Conservation (phyloP, 768 basidiomycete genomes). For the Tephrocybe sp. region DNA sequence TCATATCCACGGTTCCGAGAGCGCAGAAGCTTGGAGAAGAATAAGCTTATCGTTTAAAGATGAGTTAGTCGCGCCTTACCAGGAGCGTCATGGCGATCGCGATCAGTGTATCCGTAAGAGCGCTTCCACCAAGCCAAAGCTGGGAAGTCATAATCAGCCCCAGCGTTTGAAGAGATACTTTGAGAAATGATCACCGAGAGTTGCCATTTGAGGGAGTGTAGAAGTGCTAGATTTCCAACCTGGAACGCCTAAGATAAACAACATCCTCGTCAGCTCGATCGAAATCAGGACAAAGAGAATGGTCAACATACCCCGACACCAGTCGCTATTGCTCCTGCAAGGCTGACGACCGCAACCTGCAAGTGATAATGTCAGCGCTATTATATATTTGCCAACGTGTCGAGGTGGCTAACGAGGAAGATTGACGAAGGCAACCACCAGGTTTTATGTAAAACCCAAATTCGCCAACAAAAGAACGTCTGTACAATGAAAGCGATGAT, state of each 20-base stretch:
- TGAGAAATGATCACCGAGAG: slow-evolving; percentile 3
- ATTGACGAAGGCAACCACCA: slow-evolving; percentile 6
- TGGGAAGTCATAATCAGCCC: not conserved
- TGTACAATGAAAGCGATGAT: slow-evolving; percentile 12
- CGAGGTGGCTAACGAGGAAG: not conserved
- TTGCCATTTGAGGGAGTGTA: slow-evolving; percentile 11
- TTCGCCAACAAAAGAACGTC: slow-evolving; percentile 12
- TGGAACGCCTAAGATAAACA: slow-evolving; percentile 3
- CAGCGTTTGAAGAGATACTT: not conserved
- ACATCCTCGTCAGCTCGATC: not conserved
- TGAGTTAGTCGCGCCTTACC: not conserved
- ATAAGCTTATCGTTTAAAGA: no score
- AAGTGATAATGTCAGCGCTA: not conserved
- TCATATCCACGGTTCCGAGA: slow-evolving; percentile 8
- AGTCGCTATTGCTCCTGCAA: slow-evolving; percentile 9
- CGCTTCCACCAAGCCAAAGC: slow-evolving; percentile 15
- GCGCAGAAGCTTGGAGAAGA: slow-evolving; percentile 10
- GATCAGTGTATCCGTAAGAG: slow-evolving; percentile 13
- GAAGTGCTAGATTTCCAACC: slow-evolving; percentile 1
- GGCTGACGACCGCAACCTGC: slow-evolving; percentile 6
- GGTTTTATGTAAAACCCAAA: slow-evolving; percentile 8
- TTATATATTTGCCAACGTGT: not conserved
- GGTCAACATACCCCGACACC: slow-evolving; percentile 10
- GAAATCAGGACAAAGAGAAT: not conserved
- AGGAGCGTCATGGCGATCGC: slow-evolving; percentile 11